Evolutionary conservation across 768 basidiomycete species (phyloP).

Genomic region (Dentipellis fragilis): DNA sequence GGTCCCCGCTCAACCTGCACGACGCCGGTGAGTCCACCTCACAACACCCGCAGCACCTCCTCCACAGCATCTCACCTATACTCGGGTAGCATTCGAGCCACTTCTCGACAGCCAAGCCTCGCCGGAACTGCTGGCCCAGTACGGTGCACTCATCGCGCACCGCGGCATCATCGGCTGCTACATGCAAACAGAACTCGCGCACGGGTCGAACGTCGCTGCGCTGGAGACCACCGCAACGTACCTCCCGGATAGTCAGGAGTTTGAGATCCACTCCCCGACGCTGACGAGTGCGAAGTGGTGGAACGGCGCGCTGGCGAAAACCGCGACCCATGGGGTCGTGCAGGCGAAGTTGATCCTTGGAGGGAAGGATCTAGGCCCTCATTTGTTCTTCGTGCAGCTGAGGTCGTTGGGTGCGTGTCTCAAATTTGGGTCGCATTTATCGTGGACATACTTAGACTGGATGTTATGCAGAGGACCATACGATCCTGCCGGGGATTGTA

Average conservation of each 20-base stretch:
- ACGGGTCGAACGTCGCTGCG: constrained; percentile 59
- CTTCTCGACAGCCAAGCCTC: constrained; percentile 57
- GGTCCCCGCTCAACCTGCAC: constrained; percentile 37
- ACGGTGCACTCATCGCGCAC: constrained; percentile 36
- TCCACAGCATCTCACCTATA: no score
- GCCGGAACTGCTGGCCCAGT: constrained; percentile 40
- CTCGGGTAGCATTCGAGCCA: constrained; percentile 45
- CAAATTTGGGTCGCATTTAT: not conserved
- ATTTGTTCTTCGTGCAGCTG: constrained; percentile 66
- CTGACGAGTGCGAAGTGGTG: constrained; percentile 77
- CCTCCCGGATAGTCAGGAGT: constrained; percentile 53
- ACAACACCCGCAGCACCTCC: constrained; percentile 4
- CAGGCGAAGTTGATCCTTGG: constrained; percentile 64
- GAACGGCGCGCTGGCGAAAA: constrained; percentile 65
- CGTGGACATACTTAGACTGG: not conserved
- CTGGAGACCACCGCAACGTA: constrained; percentile 75
- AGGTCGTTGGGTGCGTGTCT: constrained; percentile 43
- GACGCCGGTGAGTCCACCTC: constrained; percentile 21
- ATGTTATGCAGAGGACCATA: constrained; percentile 41
- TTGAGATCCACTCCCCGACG: constrained; percentile 69
- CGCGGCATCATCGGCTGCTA: constrained; percentile 63
- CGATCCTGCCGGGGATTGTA: constrained; percentile 45
- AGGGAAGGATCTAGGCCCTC: constrained; percentile 55
- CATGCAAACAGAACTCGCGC: constrained; percentile 71
- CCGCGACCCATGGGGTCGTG: constrained; percentile 65